These are phyloP conservation scores for Daedalea quercina DNA, from an alignment of 768 basidiomycete species.

Conservation along the genomic window DNA sequence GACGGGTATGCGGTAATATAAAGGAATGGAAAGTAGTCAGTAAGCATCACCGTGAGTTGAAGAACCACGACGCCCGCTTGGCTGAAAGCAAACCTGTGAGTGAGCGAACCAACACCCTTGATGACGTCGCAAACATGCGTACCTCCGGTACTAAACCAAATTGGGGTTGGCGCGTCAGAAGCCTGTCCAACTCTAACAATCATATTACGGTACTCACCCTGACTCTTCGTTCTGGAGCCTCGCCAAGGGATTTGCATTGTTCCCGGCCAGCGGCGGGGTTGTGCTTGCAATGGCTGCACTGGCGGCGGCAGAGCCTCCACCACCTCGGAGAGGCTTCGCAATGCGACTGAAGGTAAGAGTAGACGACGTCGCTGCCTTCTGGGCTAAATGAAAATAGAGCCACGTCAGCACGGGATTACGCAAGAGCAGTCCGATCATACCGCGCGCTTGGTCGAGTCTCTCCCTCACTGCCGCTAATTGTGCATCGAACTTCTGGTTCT, in stretches of 20 bases:
- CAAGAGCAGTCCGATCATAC: slow-evolving; percentile 37
- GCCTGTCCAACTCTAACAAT: neutral
- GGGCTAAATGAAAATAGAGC: slow-evolving; percentile 41
- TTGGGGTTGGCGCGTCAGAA: neutral
- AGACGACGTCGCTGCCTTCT: slow-evolving; percentile 67
- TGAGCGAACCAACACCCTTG: neutral
- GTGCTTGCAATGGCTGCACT: slow-evolving; percentile 34
- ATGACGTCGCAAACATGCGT: slow-evolving; percentile 6
- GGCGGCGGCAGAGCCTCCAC: slow-evolving; percentile 58
- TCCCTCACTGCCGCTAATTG: slow-evolving; percentile 91
- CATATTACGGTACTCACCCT: slow-evolving; percentile 27
- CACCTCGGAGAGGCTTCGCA: slow-evolving; percentile 93
- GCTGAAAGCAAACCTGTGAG: slow-evolving; percentile 32
- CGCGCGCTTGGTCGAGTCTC: slow-evolving; percentile 86
- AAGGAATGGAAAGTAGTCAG: slow-evolving; percentile 5
- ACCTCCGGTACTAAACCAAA: slow-evolving; percentile 12
- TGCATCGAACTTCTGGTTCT: slow-evolving; percentile 94
- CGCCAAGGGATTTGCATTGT: slow-evolving; percentile 56
- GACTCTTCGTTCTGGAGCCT: slow-evolving; percentile 76
- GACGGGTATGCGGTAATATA: slow-evolving; percentile 14
- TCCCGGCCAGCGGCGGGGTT: slow-evolving; percentile 34
- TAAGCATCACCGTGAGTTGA: slow-evolving; percentile 64
- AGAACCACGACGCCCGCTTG: slow-evolving; percentile 92
- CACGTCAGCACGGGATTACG: slow-evolving; percentile 7
- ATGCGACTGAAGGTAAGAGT: slow-evolving; percentile 88